Conservation (phyloP, 2,329 filamentous ascomycete species). For the Aschersonia sp. region DNA sequence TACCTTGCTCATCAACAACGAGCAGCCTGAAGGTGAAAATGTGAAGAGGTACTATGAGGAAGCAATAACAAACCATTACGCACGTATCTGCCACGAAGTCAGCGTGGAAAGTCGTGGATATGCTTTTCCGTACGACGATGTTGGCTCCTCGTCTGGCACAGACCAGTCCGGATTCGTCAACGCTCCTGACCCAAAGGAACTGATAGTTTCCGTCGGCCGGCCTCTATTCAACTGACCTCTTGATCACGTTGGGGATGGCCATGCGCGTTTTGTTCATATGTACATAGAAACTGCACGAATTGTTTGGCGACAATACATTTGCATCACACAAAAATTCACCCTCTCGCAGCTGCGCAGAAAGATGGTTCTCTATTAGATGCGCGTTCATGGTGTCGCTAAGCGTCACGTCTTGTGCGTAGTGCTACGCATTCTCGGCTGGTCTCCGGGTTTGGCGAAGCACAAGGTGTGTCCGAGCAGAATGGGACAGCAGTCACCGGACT, state of each 20-base stretch:
- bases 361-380: too few relatives aligned
- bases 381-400: too few relatives aligned
- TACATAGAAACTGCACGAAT: neutral
- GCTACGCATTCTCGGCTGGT: too few relatives aligned
- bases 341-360: too few relatives aligned
- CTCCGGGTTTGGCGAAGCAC: too few relatives aligned
- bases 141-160: slow-evolving; percentile 33
- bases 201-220: slow-evolving; percentile 42
- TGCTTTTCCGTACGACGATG: slow-evolving; percentile 60
- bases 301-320: neutral
- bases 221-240: slow-evolving; percentile 6
- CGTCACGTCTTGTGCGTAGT: too few relatives aligned
- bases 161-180: slow-evolving; percentile 51
- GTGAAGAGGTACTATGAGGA: slow-evolving; percentile 37
- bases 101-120: slow-evolving; percentile 49
- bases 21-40: slow-evolving; percentile 36
- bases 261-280: neutral
- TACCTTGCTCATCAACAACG: slow-evolving; percentile 42
- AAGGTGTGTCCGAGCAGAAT: too few relatives aligned
- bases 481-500: too few relatives aligned
- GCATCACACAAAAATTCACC: too few relatives aligned
- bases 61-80: slow-evolving; percentile 49
- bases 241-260: neutral
- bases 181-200: slow-evolving; percentile 36
- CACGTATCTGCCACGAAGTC: slow-evolving; percentile 46